Percentiles rank a stretch among this genome's conserved stretches.
These are phyloP conservation scores for Arctostaphylos glauca DNA, from an alignment of 148 eudicot species.

Conservation along the genomic window DNA sequence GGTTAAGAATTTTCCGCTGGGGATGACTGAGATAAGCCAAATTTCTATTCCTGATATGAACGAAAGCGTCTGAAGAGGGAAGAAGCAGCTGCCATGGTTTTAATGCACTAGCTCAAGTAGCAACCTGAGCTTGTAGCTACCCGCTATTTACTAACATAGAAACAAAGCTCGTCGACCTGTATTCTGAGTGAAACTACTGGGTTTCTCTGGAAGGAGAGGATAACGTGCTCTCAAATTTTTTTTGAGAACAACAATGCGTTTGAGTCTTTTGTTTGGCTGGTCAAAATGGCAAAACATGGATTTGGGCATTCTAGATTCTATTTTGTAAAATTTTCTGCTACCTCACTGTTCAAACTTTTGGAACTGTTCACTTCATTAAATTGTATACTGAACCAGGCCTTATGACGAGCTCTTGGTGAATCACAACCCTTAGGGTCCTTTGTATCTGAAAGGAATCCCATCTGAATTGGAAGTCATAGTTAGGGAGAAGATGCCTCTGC, in stretches of 20 bases:
- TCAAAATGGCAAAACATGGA: no score
- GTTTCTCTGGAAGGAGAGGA: neutral
- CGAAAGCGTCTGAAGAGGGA: neutral
- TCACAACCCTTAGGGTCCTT: neutral
- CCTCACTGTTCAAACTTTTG: neutral
- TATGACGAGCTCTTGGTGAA: neutral
- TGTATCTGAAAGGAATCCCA: neutral
- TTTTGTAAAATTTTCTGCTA: neutral
- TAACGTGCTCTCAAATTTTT: no score
- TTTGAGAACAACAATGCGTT: no score
- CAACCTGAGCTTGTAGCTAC: neutral
- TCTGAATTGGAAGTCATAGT: neutral
- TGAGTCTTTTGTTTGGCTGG: no score
- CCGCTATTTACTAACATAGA: neutral
- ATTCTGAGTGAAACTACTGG: neutral
- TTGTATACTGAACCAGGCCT: neutral
- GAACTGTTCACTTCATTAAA: neutral
- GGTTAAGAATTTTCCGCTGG: neutral
- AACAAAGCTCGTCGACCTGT: neutral
- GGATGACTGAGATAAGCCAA: neutral
- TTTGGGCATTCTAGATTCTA: no score
- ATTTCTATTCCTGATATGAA: neutral
- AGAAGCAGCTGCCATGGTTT: neutral
- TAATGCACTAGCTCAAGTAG: no score
- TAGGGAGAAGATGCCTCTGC: neutral